These are phyloP conservation scores for Populus hybrid DNA, from an alignment of 441 rosid species.

Conservation along the genomic window DNA sequence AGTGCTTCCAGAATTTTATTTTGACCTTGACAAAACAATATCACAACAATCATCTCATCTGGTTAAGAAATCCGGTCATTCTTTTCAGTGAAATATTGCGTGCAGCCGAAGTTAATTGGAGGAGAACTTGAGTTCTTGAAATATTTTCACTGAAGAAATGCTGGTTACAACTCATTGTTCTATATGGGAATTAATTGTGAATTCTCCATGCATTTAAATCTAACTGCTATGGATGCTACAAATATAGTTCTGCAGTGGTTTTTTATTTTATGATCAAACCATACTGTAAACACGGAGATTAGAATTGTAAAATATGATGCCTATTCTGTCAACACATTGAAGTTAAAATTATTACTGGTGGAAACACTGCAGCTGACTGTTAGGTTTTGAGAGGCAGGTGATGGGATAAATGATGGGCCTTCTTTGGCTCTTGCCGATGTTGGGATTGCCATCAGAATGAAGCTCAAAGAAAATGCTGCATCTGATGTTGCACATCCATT, in stretches of 20 bases:
- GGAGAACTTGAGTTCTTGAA: background rate
- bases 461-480: conserved; percentile 92
- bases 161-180: background rate
- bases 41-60: background rate
- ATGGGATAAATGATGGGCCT: conserved; percentile 97
- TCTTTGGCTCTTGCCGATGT: conserved; percentile 91
- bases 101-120: background rate
- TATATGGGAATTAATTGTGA: conserved; percentile 5
- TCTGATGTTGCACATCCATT: conserved; percentile 82
- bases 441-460: conserved; percentile 80
- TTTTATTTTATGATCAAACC: background rate
- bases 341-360: background rate
- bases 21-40: background rate
- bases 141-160: background rate
- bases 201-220: background rate
- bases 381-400: conserved; percentile 65
- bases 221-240: background rate
- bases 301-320: background rate
- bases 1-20: conserved; percentile 14
- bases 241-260: background rate
- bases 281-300: background rate
- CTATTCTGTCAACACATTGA: background rate
- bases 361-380: background rate
- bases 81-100: background rate
- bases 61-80: background rate